phyloP scores from a whole-genome alignment of 129 eudicot species.

The Heracleum sosnowskyi region DNA sequence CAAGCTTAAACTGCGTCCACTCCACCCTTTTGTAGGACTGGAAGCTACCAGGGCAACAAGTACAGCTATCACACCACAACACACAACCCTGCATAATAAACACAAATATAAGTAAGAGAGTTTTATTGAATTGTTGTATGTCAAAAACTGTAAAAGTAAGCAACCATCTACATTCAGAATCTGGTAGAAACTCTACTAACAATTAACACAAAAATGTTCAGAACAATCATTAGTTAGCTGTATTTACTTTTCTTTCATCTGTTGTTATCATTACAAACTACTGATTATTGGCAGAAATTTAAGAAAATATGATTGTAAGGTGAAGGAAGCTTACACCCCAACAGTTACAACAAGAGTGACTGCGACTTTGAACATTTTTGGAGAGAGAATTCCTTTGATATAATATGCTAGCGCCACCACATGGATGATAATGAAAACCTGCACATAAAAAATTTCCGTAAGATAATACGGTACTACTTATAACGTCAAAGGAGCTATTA shows the following conservation, averaged over 20 bases:
- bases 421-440: conserved; percentile 91
- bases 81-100: conserved; percentile 54
- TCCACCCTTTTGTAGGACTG: conserved; percentile 99
- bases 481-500: not conserved
- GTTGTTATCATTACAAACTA: not conserved
- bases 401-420: conserved; percentile 93
- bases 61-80: conserved; percentile 71
- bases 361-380: conserved; percentile 95
- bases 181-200: not conserved
- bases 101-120: conserved; percentile 6
- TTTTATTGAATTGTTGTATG: conserved; percentile 6
- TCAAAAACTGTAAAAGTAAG: not conserved
- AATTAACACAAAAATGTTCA: not conserved
- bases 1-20: conserved; percentile 96
- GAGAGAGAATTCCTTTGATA: conserved; percentile 92
- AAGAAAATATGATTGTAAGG: not conserved
- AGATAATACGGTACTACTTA: conserved; percentile 1
- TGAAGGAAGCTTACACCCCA: conserved; percentile 74
- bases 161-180: not conserved
- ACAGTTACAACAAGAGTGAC: conserved; percentile 82
- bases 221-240: not conserved
- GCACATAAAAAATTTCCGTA: conserved; percentile 11
- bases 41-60: conserved; percentile 92
- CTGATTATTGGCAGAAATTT: not conserved
- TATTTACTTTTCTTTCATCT: not conserved